Conservation (phyloP, 495 filamentous ascomycete genomes). For the Neurospora discreta region DNA sequence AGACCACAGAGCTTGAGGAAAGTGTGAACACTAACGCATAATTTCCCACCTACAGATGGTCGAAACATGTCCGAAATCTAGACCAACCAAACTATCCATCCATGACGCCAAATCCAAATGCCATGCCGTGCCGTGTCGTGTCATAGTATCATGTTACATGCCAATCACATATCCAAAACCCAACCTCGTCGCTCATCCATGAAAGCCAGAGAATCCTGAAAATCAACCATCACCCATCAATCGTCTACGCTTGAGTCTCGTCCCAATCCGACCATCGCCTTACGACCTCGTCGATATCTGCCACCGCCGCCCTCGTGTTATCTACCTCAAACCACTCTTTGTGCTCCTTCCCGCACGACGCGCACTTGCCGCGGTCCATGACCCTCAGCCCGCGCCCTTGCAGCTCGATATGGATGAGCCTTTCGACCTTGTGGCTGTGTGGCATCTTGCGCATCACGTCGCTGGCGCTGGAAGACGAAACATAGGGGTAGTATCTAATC, state of each 20-base stretch:
- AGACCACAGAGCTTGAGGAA: not conserved
- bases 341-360: constrained; percentile 76
- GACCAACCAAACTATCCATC: not conserved
- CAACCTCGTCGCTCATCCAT: not conserved
- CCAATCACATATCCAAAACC: not conserved
- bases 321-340: constrained; percentile 94
- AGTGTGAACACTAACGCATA: not conserved
- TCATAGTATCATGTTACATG: not conserved
- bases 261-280: constrained; percentile 81
- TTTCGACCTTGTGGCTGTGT: constrained; percentile 79
- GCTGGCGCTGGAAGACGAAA: constrained; percentile 36
- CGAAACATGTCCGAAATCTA: not conserved
- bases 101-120: not conserved
- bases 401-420: constrained; percentile 84
- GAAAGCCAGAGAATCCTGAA: not conserved
- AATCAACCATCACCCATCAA: not conserved
- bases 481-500: constrained; percentile 85
- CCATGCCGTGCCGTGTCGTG: not conserved
- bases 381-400: constrained; percentile 53
- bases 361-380: constrained; percentile 45
- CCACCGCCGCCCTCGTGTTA: constrained; percentile 57
- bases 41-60: not conserved
- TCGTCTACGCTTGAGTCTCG: constrained; percentile 16
- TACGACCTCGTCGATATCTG: constrained; percentile 71
- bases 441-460: constrained; percentile 57